phyloP scores from a whole-genome alignment of 345 rosid species.

The Eucalyptus cladocalyx region DNA sequence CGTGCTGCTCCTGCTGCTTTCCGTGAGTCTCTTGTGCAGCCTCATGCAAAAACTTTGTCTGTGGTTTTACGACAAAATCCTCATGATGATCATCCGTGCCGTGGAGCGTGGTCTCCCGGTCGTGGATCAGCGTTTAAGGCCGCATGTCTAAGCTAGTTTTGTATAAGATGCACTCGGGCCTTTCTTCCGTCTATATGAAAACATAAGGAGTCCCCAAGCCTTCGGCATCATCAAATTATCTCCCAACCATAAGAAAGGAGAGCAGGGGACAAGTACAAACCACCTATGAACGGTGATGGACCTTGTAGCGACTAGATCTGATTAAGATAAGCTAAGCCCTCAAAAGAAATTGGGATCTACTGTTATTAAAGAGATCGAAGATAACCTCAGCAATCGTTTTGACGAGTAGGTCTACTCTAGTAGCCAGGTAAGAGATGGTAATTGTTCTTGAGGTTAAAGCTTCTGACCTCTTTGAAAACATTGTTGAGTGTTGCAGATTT shows the following conservation, averaged over 20 bases:
- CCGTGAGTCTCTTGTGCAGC: background rate
- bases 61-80: background rate
- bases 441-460: no score
- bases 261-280: no score
- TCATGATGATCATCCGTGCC: background rate
- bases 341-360: background rate
- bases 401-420: no score
- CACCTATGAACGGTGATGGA: background rate
- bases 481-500: no score
- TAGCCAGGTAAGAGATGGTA: rapidly evolving
- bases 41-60: background rate
- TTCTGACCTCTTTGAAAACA: no score
- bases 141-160: background rate
- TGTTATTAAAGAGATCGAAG: no score
- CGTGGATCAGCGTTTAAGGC: background rate
- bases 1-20: background rate
- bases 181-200: no score
- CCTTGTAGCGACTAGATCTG: background rate
- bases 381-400: no score
- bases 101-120: background rate
- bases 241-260: background rate
- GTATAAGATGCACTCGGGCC: background rate
- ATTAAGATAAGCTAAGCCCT: background rate
- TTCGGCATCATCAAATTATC: background rate
- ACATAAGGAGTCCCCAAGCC: background rate